These are phyloP conservation scores for Linnemannia hyalina DNA, from an alignment of 192 early-diverging fungal genomes.

Conservation along the genomic window DNA sequence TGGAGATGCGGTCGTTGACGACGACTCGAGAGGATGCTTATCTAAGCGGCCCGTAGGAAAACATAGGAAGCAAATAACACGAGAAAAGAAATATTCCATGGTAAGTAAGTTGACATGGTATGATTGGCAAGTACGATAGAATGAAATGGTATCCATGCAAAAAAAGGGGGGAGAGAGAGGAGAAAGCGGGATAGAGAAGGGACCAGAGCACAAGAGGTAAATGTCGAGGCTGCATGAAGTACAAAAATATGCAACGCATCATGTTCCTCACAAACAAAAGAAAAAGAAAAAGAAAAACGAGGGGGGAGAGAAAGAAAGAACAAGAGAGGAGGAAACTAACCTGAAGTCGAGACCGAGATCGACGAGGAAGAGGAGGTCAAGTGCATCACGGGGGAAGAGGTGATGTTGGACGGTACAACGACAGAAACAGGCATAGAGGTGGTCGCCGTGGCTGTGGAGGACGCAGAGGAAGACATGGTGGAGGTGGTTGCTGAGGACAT, in stretches of 20 bases:
- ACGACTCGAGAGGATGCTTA: neutral
- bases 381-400: neutral
- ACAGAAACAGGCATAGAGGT: neutral
- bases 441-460: neutral
- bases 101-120: neutral
- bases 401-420: neutral
- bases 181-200: neutral
- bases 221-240: neutral
- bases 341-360: slow-evolving; percentile 5
- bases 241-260: neutral
- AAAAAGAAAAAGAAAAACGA: neutral
- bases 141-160: too few relatives aligned
- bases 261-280: neutral
- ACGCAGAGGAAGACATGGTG: neutral
- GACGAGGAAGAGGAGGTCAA: neutral
- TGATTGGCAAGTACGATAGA: too few relatives aligned
- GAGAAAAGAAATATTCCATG: neutral
- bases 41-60: neutral
- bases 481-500: neutral
- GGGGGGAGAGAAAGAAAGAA: neutral
- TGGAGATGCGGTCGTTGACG: neutral
- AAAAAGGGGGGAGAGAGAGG: neutral
- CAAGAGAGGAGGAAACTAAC: neutral
- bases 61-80: too few relatives aligned
- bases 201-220: neutral